Evolutionary conservation across 2,329 filamentous ascomycete genomes (phyloP), one percentile per base, ranked within the genome.

Genomic region (Aspergillus puulaauensis): DNA sequence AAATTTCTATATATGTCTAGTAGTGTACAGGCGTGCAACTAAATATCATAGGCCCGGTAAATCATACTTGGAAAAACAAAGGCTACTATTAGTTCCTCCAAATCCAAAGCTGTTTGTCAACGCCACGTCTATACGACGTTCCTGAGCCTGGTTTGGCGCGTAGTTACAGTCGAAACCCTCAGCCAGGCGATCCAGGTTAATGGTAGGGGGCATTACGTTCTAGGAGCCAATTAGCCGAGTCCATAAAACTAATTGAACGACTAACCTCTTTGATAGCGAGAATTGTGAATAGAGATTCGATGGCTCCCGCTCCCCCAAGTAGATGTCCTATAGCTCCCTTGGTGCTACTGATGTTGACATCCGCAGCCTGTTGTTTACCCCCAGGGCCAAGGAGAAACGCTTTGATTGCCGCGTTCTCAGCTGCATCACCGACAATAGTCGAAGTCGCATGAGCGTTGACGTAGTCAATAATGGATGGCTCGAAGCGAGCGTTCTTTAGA

Each of bases 61-160:
- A 19, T 17, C 57, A 50, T 54, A 66, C 53, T 64, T 69, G 5
- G 71, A 66, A 67, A 98, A 93, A 52, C 92, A 92, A 39, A 99
- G 78, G 54, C 87, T 92, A 43, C 93, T 93, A 77, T 99, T 99
- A 1, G 93, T 98, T 15, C 95, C 95, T 11, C 95, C 95, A 77
- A 99, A 99, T 0, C 95, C 95, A 77, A 99, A 99, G 72, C 93
- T 98, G 70, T 99, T 99, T 3, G 91, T 95, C 57, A 99, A 68
- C 5, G 90, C 90, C 21, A 93, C 88, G 57, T 86, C 78, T 11
- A 98, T 85, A 2, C 80, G 71, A 63, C 85, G 87, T 52, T 89
- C 74, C 73, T 97, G 93, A 0, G 91, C 82, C 46, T 79, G 70
- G 4, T 86, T 80, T 0, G 92, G 85, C 3, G 96, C 87, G 73